phyloP scores from a whole-genome alignment of 1,284 basidiomycete species.

The Grifola frondosa region DNA sequence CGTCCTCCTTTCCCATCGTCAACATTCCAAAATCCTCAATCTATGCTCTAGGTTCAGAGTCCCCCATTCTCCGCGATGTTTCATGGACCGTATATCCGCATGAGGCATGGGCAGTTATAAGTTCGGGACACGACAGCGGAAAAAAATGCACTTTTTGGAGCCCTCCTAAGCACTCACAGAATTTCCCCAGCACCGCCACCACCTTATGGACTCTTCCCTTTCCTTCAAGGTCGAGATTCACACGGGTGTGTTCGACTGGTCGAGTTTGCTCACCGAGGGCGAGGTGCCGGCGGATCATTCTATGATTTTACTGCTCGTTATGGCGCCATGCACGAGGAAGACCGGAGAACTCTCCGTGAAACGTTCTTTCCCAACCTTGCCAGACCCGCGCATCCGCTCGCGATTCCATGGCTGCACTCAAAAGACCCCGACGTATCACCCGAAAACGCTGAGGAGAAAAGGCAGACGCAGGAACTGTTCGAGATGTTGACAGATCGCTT shows the following conservation, averaged over 20 bases:
- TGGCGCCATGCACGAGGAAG: slow-evolving; percentile 82
- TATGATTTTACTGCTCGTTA: slow-evolving; percentile 91
- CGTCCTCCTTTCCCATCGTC: slow-evolving; percentile 17
- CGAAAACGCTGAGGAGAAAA: slow-evolving; percentile 29
- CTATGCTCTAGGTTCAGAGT: slow-evolving; percentile 24
- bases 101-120: slow-evolving; percentile 31
- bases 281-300: slow-evolving; percentile 68
- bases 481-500: slow-evolving; percentile 52
- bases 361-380: slow-evolving; percentile 61
- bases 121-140: slow-evolving; percentile 19
- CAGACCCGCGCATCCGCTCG: slow-evolving; percentile 29
- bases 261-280: slow-evolving; percentile 69
- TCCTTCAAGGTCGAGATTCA: slow-evolving; percentile 50
- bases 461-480: slow-evolving; percentile 39
- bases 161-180: slow-evolving; percentile 67
- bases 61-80: slow-evolving; percentile 25
- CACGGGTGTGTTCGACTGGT: slow-evolving; percentile 61
- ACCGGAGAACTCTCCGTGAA: slow-evolving; percentile 69
- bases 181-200: slow-evolving; percentile 60
- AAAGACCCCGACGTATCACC: too few species aligned
- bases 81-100: slow-evolving; percentile 25
- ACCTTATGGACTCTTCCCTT: slow-evolving; percentile 72
- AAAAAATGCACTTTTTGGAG: slow-evolving; percentile 29
- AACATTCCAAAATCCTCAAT: slow-evolving; percentile 29
- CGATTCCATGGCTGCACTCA: slow-evolving; percentile 26